phyloP scores from a whole-genome alignment of 2,329 filamentous ascomycete genomes.

The Hymenoscyphus salicellus region DNA sequence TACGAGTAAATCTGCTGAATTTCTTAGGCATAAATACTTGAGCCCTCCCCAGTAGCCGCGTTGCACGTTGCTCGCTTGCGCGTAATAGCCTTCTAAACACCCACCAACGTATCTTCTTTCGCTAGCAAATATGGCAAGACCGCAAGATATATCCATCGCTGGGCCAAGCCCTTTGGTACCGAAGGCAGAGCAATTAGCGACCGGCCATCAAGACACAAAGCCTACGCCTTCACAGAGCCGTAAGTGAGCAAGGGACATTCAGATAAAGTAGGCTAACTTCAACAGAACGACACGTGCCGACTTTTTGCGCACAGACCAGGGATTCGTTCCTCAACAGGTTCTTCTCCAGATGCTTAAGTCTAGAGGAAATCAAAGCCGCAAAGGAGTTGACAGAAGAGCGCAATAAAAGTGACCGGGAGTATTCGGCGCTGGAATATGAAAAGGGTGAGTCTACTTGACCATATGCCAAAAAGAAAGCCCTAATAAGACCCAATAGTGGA shows the following conservation, averaged over 20 bases:
- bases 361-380: background rate
- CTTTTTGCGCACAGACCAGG: background rate
- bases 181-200: background rate
- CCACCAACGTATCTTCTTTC: background rate
- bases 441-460: slow-evolving; percentile 6
- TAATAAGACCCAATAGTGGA: slow-evolving; percentile 13
- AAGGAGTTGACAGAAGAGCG: background rate
- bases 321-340: background rate
- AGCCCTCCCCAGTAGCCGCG: background rate
- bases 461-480: background rate
- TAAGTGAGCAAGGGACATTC: background rate
- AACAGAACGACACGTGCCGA: background rate
- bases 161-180: background rate
- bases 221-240: background rate
- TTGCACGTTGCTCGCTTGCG: background rate
- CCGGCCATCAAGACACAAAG: background rate
- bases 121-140: background rate
- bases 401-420: background rate
- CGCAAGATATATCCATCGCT: background rate
- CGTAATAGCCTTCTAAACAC: background rate
- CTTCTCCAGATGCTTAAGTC: background rate
- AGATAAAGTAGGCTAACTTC: background rate
- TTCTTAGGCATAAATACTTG: background rate
- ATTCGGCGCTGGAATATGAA: slow-evolving; percentile 11
- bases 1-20: background rate